A percentile compares a stretch with the other conserved stretches of the same genome.
phyloP scores from a whole-genome alignment of 1,284 basidiomycete genomes.

The Psilocybe mexicana region DNA sequence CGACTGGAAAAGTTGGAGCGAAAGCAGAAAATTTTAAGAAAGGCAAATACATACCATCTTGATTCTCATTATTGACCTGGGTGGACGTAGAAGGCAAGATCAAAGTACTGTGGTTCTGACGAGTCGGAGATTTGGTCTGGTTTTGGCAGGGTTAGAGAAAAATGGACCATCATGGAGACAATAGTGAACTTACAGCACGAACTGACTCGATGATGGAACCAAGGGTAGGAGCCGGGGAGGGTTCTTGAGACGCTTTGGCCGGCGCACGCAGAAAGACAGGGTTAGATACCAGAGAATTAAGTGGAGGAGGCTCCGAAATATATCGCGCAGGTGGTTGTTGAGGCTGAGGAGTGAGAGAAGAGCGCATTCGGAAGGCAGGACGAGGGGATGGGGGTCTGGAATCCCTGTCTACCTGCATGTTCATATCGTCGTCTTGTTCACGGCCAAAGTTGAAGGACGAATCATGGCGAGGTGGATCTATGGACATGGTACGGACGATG shows the following conservation, averaged over 20 bases:
- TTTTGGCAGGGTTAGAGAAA: constrained; percentile 9
- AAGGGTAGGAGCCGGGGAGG: constrained; percentile 47
- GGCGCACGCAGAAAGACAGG: constrained; percentile 76
- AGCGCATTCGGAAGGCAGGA: constrained; percentile 60
- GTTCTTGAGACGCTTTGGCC: constrained; percentile 31
- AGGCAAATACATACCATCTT: constrained; percentile 35
- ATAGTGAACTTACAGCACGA: constrained; percentile 45
- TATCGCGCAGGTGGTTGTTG: constrained; percentile 45
- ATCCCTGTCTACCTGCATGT: constrained; percentile 30
- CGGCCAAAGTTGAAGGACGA: constrained; percentile 24
- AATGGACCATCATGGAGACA: constrained; percentile 2
- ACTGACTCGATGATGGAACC: constrained; percentile 62
- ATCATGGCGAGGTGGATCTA: constrained; percentile 57
- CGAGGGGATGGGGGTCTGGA: constrained; percentile 40
- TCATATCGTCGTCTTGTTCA: constrained; percentile 15
- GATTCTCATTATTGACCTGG: constrained; percentile 27
- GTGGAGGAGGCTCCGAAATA: constrained; percentile 66
- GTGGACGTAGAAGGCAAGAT: constrained; percentile 40
- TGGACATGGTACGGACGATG: constrained; percentile 58
- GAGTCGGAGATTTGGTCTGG: constrained; percentile 47
- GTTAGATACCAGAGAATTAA: constrained; percentile 57
- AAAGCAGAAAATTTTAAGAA: constrained; percentile 14
- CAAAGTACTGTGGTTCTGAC: constrained; percentile 52
- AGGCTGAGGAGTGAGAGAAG: constrained; percentile 68
- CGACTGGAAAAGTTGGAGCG: constrained; percentile 39